These are phyloP conservation scores for Thraustotheca clavata DNA, from an alignment of 352 stramenopile genomes.

Conservation along the genomic window DNA sequence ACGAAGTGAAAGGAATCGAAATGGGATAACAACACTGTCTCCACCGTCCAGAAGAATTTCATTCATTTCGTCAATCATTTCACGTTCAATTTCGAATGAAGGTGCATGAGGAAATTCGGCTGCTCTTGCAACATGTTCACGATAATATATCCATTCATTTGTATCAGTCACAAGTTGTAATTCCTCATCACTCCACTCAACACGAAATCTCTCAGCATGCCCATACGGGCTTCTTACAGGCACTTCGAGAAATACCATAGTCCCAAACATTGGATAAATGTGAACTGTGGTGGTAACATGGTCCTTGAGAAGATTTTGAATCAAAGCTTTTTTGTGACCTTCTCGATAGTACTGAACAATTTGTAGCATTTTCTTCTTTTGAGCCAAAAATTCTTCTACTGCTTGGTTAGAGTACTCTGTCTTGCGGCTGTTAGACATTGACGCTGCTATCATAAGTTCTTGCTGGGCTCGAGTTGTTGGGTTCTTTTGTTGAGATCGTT, in stretches of 20 bases:
- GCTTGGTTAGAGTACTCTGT: no score
- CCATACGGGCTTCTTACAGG: constrained; percentile 86
- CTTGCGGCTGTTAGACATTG: not conserved
- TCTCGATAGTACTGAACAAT: constrained; percentile 90
- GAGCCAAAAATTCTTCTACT: constrained; percentile 37
- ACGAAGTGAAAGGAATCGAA: constrained; percentile 81
- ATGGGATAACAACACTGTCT: constrained; percentile 78
- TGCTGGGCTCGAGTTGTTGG: constrained; percentile 42
- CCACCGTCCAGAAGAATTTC: constrained; percentile 80
- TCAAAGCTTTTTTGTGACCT: constrained; percentile 89
- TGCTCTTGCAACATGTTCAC: constrained; percentile 45
- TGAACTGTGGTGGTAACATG: constrained; percentile 80
- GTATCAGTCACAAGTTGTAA: constrained; percentile 71
- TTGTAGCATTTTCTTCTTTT: constrained; percentile 80
- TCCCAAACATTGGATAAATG: constrained; percentile 71
- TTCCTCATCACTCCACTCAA: constrained; percentile 65
- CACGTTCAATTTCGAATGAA: constrained; percentile 51
- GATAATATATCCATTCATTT: constrained; percentile 81
- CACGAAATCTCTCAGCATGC: constrained; percentile 84
- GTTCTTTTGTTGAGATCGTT: constrained; percentile 32
- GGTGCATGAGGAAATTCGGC: constrained; percentile 28
- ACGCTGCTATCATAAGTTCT: constrained; percentile 42
- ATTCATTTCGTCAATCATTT: constrained; percentile 89
- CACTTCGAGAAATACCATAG: constrained; percentile 85
- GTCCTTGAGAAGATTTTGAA: constrained; percentile 83